Base-by-base conservation (phyloP, 2,329 filamentous ascomycete species). In the Epichloe gansuensis region DNA sequence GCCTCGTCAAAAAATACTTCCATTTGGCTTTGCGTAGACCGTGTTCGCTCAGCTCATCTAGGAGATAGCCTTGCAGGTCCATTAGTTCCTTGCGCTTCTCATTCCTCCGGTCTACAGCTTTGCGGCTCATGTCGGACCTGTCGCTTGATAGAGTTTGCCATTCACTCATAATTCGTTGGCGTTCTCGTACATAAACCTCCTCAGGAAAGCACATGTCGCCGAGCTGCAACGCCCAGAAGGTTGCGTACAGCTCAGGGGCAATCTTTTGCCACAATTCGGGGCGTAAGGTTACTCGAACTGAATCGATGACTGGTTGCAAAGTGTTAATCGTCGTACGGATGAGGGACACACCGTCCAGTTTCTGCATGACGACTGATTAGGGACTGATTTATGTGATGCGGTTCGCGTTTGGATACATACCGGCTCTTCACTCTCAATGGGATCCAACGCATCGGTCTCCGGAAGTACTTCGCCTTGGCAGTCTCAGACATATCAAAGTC, bases 221-320 rank as follows among this genome's bases (percentile, higher is more conserved):
- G 3, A 94, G 77, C 31, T 89, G 84, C 12, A 96, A 74, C 49
- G 90, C 84, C 93, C 93, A 98, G 68, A 98, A 98, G 0, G 86
- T 87, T 43, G 87, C 81, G 62, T 89, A 96, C 64, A 96, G 91
- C 34, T 87, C 82, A 0, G 89, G 75, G 43, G 82, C 89, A 49
- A 96, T 77, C 48, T 79, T 11, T 79, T n/a, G 72, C 75, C 84
- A 89, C 5, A 82, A 77, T 7, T 80, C 76, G 2, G 77, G 68
- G 1, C 85, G 78, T 11, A 88, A 65, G 0, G 78, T 71, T 5
- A 72, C 70, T 54, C 79, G 77, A 17, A 95, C 76, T 34, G 81
- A 76, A 8, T 85, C 78, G 53, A 90, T 84, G 17, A 96, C 72
- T 5, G 83, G 81, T 56, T 86, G 81, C 47, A 97, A 76, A 8